Conservation (phyloP, 495 filamentous ascomycete species). For the Amphirosellinia nigrospora region DNA sequence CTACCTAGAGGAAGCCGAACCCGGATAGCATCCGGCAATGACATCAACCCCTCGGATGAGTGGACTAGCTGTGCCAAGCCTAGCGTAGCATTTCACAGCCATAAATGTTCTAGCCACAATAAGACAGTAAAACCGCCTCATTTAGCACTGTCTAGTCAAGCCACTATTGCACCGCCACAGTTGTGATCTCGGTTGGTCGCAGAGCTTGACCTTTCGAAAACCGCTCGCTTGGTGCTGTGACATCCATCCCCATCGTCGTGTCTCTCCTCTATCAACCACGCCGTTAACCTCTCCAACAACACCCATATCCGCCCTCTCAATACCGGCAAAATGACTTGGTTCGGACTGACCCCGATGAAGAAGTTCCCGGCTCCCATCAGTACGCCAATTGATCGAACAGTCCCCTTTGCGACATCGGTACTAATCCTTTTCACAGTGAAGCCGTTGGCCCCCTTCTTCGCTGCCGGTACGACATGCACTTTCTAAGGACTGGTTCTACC, state of each 20-base stretch:
- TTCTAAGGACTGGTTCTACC: not conserved
- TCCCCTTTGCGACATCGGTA: conserved; percentile 27
- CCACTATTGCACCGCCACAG: conserved; percentile 19
- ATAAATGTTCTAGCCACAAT: conserved; percentile 1
- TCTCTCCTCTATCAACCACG: conserved; percentile 28
- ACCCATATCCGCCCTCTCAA: conserved; percentile 31
- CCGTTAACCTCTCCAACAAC: conserved; percentile 31
- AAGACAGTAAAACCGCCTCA: not conserved
- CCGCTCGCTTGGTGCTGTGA: conserved; percentile 44
- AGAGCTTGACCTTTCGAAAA: conserved; percentile 47
- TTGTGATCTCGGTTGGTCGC: conserved; percentile 7
- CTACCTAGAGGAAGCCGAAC: conserved; percentile 6
- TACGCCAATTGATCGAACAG: conserved; percentile 59
- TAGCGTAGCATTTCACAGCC: conserved; percentile 12
- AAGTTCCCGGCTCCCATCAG: conserved; percentile 89
- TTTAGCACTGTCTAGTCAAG: not conserved
- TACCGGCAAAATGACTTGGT: conserved; percentile 71
- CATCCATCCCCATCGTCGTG: conserved; percentile 26
- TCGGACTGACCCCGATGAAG: conserved; percentile 70
- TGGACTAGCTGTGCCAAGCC: not conserved
- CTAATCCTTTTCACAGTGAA: conserved; percentile 62
- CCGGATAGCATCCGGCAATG: conserved; percentile 14
- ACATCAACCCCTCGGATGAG: conserved; percentile 17
- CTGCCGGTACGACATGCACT: conserved; percentile 74
- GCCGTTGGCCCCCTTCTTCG: conserved; percentile 91